Evolutionary conservation across 208 protist genomes (phyloP).

Genomic region (Acanthamoeba royreba): DNA sequence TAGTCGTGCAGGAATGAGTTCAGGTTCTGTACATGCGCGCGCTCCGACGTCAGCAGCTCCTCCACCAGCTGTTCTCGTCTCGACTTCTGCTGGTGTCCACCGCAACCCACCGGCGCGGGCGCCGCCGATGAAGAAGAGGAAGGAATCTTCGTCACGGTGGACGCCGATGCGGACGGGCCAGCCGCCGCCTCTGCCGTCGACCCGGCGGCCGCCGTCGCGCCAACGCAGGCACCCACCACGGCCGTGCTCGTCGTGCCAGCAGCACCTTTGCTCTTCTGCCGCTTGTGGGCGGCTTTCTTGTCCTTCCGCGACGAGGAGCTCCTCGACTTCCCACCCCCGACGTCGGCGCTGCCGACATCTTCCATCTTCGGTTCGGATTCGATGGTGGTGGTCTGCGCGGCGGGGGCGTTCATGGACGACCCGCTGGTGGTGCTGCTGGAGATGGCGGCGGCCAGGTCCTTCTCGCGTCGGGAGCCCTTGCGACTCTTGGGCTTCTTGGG

Average conservation of each 20-base stretch:
- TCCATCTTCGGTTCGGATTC: neutral
- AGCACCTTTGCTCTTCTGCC: neutral
- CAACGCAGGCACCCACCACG: too few species aligned
- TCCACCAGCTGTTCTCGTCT: constrained; percentile 5
- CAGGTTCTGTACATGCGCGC: neutral
- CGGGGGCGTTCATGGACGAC: neutral
- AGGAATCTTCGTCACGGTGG: too few species aligned
- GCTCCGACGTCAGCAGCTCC: constrained; percentile 13
- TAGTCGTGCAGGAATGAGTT: constrained; percentile 33
- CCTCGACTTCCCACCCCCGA: too few species aligned
- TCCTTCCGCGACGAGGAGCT: neutral
- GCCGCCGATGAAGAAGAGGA: too few species aligned
- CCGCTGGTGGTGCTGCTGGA: neutral
- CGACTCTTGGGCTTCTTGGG: neutral
- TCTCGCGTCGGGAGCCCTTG: neutral
- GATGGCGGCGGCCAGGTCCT: neutral
- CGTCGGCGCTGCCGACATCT: neutral
- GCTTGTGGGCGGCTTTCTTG: neutral
- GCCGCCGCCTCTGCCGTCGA: too few species aligned
- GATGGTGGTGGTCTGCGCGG: neutral
- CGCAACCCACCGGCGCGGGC: too few species aligned
- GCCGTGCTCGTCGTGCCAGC: neutral
- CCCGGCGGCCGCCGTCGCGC: too few species aligned
- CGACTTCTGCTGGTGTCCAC: neutral
- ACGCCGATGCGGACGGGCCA: too few species aligned